phyloP scores from a whole-genome alignment of 2,329 filamentous ascomycete genomes.

The Fusarium xyrophilum region DNA sequence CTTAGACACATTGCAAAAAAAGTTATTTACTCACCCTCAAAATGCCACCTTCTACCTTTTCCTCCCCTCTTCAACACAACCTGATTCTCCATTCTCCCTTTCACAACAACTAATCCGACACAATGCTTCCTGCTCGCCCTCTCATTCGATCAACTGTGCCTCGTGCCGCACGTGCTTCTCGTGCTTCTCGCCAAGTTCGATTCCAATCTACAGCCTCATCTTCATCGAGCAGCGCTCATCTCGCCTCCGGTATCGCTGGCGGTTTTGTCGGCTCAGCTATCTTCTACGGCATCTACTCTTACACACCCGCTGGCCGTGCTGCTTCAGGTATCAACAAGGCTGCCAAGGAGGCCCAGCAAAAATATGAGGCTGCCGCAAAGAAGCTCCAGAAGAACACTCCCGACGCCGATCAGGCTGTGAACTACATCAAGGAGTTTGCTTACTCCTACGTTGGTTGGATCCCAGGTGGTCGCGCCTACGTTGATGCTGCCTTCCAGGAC shows the following conservation, averaged over 20 bases:
- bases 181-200: slow-evolving; percentile 44
- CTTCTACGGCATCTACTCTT: slow-evolving; percentile 53
- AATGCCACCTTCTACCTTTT: slow-evolving; percentile 1
- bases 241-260: slow-evolving; percentile 53
- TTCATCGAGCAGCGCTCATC: slow-evolving; percentile 42
- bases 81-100: background rate
- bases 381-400: slow-evolving; percentile 69
- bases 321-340: slow-evolving; percentile 54
- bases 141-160: slow-evolving; percentile 41
- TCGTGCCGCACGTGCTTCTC: slow-evolving; percentile 40
- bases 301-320: slow-evolving; percentile 54
- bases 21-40: background rate
- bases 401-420: slow-evolving; percentile 69
- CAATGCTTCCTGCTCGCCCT: slow-evolving; percentile 45
- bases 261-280: slow-evolving; percentile 52
- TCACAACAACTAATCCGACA: background rate
- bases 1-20: slow-evolving; percentile 2
- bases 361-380: slow-evolving; percentile 65
- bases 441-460: slow-evolving; percentile 75
- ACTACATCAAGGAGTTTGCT: slow-evolving; percentile 69
- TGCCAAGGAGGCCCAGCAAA: slow-evolving; percentile 62
- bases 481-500: slow-evolving; percentile 74
- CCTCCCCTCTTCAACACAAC: background rate
- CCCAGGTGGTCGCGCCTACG: slow-evolving; percentile 71
- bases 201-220: slow-evolving; percentile 51